Evolutionary conservation across 1,139 yeast genomes (phyloP), one percentile per base, ranked within the genome.

Genomic region (Blastobotrys petasosporus): DNA sequence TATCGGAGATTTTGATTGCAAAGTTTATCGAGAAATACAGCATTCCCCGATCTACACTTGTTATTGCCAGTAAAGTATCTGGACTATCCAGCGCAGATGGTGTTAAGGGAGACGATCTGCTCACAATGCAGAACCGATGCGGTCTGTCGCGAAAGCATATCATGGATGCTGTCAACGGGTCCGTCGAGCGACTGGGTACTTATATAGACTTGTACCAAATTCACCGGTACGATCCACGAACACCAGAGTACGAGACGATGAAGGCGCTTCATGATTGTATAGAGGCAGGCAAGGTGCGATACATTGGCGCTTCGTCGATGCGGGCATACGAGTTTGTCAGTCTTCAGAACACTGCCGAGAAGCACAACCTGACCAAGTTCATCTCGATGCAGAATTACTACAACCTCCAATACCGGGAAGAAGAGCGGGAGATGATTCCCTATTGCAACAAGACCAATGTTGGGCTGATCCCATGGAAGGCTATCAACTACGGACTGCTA

Each of bases 121-220:
- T 64, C 69, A 36, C 73, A 68, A 49, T 58, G 44, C 39, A 63
- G 41, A 68, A 69, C 44, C 55, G 61, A 4, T 48, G 56, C 42
- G 77, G 78, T 0, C 58, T 72, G 30, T 73, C 77, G 1, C 59
- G 78, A 51, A 74, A 73, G 44, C 76, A 75, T 54, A 71, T 78
- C 31, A 53, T 76, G 32, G 80, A 76, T 54, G 79, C 80, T 1
- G 76, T 67, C 13, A 67, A 71, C 41, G 72, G 59, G 1, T 72
- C 78, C 4, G 71, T 70, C n/a, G 62, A 75, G 42, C 68, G 95
- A 48, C 70, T 87, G 47, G 64, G 76, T 13, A 83, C 94, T 0
- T 85, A 85, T 59, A 66, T 87, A 52, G 95, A 87, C 63, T 69
- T 85, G 54, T 85, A 85, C 1, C 85, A 83, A 63, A 70, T 86